Conservation (phyloP, 352 stramenopile genomes). For the Phytophthora nicotianae region DNA sequence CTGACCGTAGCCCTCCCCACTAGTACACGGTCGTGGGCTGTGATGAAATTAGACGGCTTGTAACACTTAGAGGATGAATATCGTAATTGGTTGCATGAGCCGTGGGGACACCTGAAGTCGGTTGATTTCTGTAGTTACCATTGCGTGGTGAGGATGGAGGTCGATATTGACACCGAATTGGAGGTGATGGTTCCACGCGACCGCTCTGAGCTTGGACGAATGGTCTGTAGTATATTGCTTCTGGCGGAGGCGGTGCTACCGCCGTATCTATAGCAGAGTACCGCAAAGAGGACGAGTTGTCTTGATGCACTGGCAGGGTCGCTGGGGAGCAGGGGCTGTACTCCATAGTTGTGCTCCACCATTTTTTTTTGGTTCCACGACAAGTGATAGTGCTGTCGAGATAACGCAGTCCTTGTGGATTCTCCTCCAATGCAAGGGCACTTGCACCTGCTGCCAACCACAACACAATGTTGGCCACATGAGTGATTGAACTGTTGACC, state of each 20-base stretch:
- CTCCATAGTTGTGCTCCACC: background rate
- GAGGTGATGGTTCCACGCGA: background rate
- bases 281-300: background rate
- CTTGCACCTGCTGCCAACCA: background rate
- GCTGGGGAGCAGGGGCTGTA: background rate
- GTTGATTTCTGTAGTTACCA: background rate
- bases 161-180: background rate
- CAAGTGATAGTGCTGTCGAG: background rate
- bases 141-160: background rate
- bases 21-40: background rate
- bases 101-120: background rate
- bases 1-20: background rate
- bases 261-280: too few relatives aligned
- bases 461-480: constrained; percentile 1
- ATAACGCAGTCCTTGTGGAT: background rate
- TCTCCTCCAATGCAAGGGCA: background rate
- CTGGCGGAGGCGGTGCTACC: too few relatives aligned
- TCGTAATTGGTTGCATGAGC: background rate
- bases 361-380: background rate
- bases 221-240: background rate
- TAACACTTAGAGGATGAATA: background rate
- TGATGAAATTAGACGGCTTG: background rate
- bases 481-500: background rate
- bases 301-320: too few relatives aligned
- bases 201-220: background rate